A percentile compares a stretch with the other conserved stretches of the same genome.
These are phyloP conservation scores for Ophiocordyceps sinensis DNA, from an alignment of 2,329 filamentous ascomycete species.

Conservation along the genomic window DNA sequence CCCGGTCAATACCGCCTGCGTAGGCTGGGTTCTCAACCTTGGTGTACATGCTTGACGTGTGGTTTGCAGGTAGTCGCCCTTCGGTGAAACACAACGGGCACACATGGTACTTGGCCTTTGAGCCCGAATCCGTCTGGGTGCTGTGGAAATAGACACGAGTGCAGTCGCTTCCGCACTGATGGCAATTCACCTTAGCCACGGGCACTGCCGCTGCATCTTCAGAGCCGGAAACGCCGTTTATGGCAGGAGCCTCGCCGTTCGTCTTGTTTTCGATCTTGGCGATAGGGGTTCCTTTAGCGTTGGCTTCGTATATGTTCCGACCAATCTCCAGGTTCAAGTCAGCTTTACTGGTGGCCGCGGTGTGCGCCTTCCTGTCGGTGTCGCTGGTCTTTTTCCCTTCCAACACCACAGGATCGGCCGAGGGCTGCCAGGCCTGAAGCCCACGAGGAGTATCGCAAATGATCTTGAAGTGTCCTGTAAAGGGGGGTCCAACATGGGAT, in stretches of 20 bases:
- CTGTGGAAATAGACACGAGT: constrained; percentile 47
- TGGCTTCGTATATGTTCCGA: constrained; percentile 89
- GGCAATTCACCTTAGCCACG: constrained; percentile 63
- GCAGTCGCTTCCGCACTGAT: constrained; percentile 86
- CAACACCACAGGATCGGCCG: constrained; percentile 55
- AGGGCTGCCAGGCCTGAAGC: constrained; percentile 88
- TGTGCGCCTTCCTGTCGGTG: constrained; percentile 60
- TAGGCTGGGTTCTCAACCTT: constrained; percentile 84
- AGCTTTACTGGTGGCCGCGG: constrained; percentile 52
- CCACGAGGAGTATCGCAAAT: constrained; percentile 92
- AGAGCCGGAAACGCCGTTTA: constrained; percentile 46
- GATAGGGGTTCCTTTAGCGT: constrained; percentile 61
- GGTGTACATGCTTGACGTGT: constrained; percentile 66
- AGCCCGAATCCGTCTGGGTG: constrained; percentile 39
- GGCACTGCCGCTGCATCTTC: constrained; percentile 53
- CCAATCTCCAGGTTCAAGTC: constrained; percentile 87
- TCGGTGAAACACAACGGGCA: constrained; percentile 87
- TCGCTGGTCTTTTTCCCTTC: constrained; percentile 45
- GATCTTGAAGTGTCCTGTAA: constrained; percentile 93
- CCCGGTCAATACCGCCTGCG: constrained; percentile 61
- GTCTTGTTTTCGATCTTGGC: constrained; percentile 56
- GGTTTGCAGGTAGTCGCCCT: constrained; percentile 66
- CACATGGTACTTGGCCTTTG: constrained; percentile 67
- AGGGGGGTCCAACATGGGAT: constrained; percentile 89
- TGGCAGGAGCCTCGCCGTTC: constrained; percentile 56